These are phyloP conservation scores for Aleurites moluccanus DNA, from an alignment of 441 rosid species.

Conservation along the genomic window DNA sequence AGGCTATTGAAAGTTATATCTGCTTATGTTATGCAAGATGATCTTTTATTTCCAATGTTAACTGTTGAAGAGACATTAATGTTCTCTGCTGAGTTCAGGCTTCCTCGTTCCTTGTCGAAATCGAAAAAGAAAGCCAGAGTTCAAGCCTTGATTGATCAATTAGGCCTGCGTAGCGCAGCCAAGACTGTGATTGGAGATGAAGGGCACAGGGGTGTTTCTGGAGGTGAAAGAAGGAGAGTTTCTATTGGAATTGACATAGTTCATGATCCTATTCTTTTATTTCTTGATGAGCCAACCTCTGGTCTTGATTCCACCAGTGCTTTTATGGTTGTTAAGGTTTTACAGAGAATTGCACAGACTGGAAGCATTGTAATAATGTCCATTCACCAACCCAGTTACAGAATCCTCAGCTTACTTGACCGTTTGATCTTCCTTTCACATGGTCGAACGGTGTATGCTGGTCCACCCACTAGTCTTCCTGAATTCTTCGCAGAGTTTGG, in stretches of 20 bases:
- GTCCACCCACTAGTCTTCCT: conserved; percentile 48
- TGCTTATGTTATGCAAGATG: conserved; percentile 91
- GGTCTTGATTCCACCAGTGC: conserved; percentile 80
- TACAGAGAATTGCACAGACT: conserved; percentile 68
- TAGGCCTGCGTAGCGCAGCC: conserved; percentile 61
- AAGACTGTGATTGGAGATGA: conserved; percentile 78
- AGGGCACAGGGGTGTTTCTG: conserved; percentile 75
- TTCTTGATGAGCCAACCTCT: conserved; percentile 75
- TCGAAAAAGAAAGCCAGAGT: conserved; percentile 60
- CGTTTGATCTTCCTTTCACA: conserved; percentile 63
- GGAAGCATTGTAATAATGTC: conserved; percentile 80
- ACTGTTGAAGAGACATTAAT: conserved; percentile 81
- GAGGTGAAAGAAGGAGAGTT: conserved; percentile 78
- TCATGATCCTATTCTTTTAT: conserved; percentile 74
- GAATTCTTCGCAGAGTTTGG: conserved; percentile 55
- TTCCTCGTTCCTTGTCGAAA: conserved; percentile 62
- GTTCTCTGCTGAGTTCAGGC: conserved; percentile 79
- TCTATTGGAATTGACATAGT: conserved; percentile 70
- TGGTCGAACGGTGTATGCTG: conserved; percentile 58
- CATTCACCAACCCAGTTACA: conserved; percentile 69
- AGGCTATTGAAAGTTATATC: conserved; percentile 72
- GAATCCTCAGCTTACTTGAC: conserved; percentile 62
- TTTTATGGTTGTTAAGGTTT: conserved; percentile 70
- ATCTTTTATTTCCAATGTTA: conserved; percentile 81
- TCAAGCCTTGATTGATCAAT: conserved; percentile 68